Evolutionary conservation across 129 eudicot species (phyloP).

Genomic region (Saposhnikovia divaricata): DNA sequence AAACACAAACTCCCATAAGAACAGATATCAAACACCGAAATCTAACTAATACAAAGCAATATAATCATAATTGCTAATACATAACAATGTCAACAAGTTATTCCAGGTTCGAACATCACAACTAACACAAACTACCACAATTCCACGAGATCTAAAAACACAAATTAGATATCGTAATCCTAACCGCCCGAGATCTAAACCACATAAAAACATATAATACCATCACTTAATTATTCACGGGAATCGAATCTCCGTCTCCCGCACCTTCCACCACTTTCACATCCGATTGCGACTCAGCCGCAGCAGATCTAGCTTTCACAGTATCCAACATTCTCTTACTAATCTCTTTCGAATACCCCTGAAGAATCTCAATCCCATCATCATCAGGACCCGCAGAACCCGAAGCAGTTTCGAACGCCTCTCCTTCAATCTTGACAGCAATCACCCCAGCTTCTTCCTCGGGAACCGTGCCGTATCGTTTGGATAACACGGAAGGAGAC

Average conservation of each 20-base stretch:
- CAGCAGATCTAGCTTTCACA: conserved; percentile 64
- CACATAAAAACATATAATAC: background rate
- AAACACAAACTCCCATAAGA: too few species aligned
- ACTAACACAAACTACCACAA: background rate
- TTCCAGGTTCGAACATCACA: background rate
- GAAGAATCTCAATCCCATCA: conserved; percentile 72
- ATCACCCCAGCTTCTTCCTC: conserved; percentile 46
- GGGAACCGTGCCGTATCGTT: conserved; percentile 68
- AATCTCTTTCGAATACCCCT: conserved; percentile 73
- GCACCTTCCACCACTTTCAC: background rate
- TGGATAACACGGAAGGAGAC: conserved; percentile 64
- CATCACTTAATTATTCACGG: too few species aligned
- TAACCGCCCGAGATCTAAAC: background rate
- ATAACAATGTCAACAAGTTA: background rate
- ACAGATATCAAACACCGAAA: too few species aligned
- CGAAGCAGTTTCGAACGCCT: conserved; percentile 38
- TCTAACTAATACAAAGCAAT: too few species aligned
- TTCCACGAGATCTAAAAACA: too few species aligned
- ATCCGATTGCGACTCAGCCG: background rate
- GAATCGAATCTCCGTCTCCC: background rate
- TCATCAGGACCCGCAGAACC: conserved; percentile 30
- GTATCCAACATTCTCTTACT: conserved; percentile 68
- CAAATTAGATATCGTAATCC: too few species aligned
- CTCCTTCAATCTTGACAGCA: conserved; percentile 51
- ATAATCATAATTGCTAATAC: background rate